Evolutionary conservation across 805 yeast genomes (phyloP).

Genomic region (Tetrapisispora fleetii): DNA sequence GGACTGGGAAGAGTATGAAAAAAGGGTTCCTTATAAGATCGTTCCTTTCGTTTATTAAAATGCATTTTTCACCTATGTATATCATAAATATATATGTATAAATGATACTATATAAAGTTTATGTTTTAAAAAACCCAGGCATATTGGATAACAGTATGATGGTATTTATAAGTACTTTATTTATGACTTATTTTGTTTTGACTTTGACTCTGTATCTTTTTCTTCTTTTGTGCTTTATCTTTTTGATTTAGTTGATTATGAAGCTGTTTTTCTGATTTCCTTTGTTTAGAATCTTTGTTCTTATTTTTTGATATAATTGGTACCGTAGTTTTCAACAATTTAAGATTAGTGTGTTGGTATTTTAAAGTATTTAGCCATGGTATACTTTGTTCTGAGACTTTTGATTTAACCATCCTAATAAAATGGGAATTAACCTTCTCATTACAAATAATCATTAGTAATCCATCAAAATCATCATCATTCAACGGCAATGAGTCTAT

Average conservation of each 20-base stretch:
- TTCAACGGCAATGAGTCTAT: constrained; percentile 5
- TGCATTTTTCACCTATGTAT: background rate
- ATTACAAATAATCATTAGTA: constrained; percentile 17
- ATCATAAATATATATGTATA: constrained; percentile 4
- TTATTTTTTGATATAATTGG: constrained; percentile 9
- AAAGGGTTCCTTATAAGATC: constrained; percentile 76
- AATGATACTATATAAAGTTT: background rate
- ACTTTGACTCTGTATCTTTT: background rate
- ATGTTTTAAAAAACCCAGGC: background rate
- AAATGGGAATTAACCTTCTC: constrained; percentile 15
- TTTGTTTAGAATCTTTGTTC: background rate
- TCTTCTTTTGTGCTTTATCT: background rate
- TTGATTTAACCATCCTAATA: constrained; percentile 10
- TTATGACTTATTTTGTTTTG: background rate
- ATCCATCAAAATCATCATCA: constrained; percentile 11
- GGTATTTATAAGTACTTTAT: background rate
- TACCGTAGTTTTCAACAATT: constrained; percentile 15
- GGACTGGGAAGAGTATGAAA: constrained; percentile 77
- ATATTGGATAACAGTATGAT: no score
- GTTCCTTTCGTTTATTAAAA: constrained; percentile 73
- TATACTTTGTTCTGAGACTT: constrained; percentile 9
- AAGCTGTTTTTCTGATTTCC: background rate
- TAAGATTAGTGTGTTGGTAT: constrained; percentile 12
- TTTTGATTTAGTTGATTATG: background rate
- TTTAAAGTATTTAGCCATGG: constrained; percentile 23